Evolutionary conservation across 768 basidiomycete genomes (phyloP).

Genomic region (Imleria badia): DNA sequence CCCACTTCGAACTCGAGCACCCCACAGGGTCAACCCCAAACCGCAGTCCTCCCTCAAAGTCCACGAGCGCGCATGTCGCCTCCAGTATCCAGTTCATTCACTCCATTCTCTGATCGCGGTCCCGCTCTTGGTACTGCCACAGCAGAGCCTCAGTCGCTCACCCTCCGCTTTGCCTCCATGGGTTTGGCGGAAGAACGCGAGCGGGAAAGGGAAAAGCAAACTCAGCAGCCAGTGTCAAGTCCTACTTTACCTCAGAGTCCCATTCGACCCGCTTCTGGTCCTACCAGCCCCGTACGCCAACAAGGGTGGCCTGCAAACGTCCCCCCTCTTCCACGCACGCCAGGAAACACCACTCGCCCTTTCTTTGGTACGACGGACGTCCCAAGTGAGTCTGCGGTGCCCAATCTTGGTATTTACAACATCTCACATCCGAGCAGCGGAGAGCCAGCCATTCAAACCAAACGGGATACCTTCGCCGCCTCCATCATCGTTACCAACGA

Average conservation of each 20-base stretch:
- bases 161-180: slow-evolving; percentile 34
- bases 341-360: slow-evolving; percentile 13
- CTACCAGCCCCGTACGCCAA: slow-evolving; percentile 17
- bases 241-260: slow-evolving; percentile 13
- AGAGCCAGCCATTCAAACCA: slow-evolving; percentile 7
- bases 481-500: slow-evolving; percentile 23
- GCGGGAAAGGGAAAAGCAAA: slow-evolving; percentile 14
- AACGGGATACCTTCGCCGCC: slow-evolving; percentile 12
- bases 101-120: slow-evolving; percentile 5
- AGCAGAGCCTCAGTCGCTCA: slow-evolving; percentile 26
- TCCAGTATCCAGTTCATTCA: slow-evolving; percentile 8
- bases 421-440: slow-evolving; percentile 8
- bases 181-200: slow-evolving; percentile 23
- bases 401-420: not conserved
- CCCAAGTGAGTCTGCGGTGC: slow-evolving; percentile 12
- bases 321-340: slow-evolving; percentile 31
- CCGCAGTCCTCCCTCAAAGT: slow-evolving; percentile 1
- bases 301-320: slow-evolving; percentile 24
- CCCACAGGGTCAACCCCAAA: not conserved
- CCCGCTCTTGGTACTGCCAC: not conserved
- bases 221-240: slow-evolving; percentile 4
- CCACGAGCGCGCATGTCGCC: slow-evolving; percentile 7
- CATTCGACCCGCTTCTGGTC: slow-evolving; percentile 2
- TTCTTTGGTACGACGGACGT: slow-evolving; percentile 13
- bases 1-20: slow-evolving; percentile 6